A percentile compares a stretch with the other conserved stretches of the same genome.
Evolutionary conservation across 345 rosid species (phyloP).

Genomic region (Dovyalis caffra): DNA sequence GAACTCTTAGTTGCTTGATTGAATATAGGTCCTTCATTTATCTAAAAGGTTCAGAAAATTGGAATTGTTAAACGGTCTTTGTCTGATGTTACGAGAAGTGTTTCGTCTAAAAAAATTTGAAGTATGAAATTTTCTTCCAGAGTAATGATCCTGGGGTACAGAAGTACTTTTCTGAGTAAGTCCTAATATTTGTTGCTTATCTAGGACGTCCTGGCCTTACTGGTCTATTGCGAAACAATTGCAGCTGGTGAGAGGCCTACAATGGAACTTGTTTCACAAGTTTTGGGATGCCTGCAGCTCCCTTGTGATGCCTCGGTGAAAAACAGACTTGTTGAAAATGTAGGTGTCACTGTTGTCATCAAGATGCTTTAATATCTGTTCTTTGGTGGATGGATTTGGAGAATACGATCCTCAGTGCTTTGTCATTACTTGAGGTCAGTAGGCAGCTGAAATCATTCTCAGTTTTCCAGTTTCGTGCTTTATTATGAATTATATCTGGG

Average conservation of each 20-base stretch:
- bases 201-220: constrained; percentile 77
- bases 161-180: constrained; percentile 6
- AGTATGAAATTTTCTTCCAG: no score
- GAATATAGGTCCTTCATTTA: neutral
- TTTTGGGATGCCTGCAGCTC: constrained; percentile 83
- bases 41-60: neutral
- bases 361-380: constrained; percentile 50
- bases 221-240: constrained; percentile 67
- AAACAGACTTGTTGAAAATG: constrained; percentile 58
- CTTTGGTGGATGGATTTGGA: constrained; percentile 87
- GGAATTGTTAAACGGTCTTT: no score
- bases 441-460: constrained; percentile 10
- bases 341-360: constrained; percentile 55
- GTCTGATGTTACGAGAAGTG: no score
- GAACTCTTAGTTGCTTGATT: neutral
- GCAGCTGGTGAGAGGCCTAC: constrained; percentile 61
- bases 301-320: constrained; percentile 66
- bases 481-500: constrained; percentile 1
- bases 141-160: neutral
- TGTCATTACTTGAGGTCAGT: constrained; percentile 80
- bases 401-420: constrained; percentile 95
- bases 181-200: constrained; percentile 17
- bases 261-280: constrained; percentile 74
- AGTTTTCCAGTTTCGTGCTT: constrained; percentile 6
- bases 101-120: no score